These are phyloP conservation scores for Sungouiozyma intestinalis DNA, from an alignment of 805 yeast species.

Conservation along the genomic window DNA sequence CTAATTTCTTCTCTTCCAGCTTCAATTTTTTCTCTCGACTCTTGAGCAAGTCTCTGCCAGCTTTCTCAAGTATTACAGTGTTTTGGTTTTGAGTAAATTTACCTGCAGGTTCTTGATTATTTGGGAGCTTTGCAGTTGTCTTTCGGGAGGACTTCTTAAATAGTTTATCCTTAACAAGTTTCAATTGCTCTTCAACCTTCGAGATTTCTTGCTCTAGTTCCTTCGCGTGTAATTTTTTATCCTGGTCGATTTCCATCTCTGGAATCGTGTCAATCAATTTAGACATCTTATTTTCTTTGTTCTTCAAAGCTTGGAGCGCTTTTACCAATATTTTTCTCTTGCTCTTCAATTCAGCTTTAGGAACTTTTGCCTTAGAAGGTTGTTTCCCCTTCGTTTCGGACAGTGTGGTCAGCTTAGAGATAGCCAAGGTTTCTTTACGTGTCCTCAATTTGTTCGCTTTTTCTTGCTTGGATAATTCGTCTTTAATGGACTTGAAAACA, in stretches of 20 bases:
- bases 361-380: background rate
- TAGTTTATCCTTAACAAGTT: no score
- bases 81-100: constrained; percentile 11
- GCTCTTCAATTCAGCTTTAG: background rate
- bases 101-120: background rate
- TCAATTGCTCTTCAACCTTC: background rate
- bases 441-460: constrained; percentile 9
- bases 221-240: background rate
- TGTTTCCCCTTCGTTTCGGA: constrained; percentile 5
- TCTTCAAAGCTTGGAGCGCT: background rate
- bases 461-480: constrained; percentile 17
- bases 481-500: constrained; percentile 20
- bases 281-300: background rate
- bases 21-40: constrained; percentile 15
- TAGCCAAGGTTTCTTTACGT: constrained; percentile 7
- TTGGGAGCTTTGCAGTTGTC: background rate
- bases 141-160: background rate
- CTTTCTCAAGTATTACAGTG: constrained; percentile 24
- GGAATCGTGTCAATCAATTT: background rate
- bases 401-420: background rate
- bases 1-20: constrained; percentile 7
- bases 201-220: constrained; percentile 1
- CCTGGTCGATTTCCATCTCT: background rate
- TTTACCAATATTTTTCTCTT: background rate
- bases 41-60: constrained; percentile 24